Evolutionary conservation across 495 filamentous ascomycete genomes (phyloP).

Genomic region (Pseudoneurospora amorphoporcata): DNA sequence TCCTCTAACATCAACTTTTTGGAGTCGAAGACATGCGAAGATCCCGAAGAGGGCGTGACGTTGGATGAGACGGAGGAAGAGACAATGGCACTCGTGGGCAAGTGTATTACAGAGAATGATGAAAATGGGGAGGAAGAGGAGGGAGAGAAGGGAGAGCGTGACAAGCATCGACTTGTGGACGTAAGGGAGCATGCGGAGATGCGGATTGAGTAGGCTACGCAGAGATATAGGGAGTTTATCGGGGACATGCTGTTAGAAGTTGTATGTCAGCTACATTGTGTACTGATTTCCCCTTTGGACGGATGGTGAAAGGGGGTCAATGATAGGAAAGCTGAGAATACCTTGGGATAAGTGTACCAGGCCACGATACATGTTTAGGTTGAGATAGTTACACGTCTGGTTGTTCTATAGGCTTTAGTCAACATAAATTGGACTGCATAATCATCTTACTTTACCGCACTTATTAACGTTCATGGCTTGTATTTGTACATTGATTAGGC

Average conservation of each 20-base stretch:
- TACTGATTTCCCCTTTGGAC: neutral
- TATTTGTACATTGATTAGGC: constrained; percentile 4
- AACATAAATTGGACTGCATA: neutral
- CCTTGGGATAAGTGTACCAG: neutral
- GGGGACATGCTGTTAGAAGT: neutral
- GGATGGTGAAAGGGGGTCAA: neutral
- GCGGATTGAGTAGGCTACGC: neutral
- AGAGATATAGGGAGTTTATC: neutral
- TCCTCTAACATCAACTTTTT: neutral
- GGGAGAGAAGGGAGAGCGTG: neutral
- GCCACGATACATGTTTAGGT: neutral
- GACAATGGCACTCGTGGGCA: neutral
- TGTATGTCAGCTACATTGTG: neutral
- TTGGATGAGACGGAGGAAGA: neutral
- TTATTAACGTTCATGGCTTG: neutral
- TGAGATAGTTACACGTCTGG: neutral
- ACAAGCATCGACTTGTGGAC: neutral
- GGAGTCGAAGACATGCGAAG: neutral
- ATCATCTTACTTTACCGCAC: neutral
- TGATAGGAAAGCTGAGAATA: neutral
- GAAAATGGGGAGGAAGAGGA: neutral
- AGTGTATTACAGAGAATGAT: neutral
- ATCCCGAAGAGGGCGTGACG: constrained; percentile 6
- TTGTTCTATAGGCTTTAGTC: neutral
- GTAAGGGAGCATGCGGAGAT: neutral